Percentiles rank a stretch among this genome's conserved stretches.
These are phyloP conservation scores for Kodamaea anthophila DNA, from an alignment of 1,139 yeast species.

Conservation along the genomic window DNA sequence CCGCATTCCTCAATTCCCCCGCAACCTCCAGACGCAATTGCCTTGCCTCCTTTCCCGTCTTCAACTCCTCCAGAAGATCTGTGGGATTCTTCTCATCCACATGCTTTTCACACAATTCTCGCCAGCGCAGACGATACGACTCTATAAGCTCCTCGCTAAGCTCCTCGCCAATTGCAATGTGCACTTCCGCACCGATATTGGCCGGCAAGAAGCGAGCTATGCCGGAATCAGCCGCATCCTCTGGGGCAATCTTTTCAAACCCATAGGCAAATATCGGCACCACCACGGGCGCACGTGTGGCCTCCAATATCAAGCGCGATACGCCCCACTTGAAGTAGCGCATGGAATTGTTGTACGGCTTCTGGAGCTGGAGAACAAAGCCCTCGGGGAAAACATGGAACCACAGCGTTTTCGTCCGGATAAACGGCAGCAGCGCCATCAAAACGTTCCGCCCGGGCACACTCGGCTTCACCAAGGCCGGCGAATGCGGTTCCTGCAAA, in stretches of 20 bases:
- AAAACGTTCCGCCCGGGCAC: constrained; percentile 19
- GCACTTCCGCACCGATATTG: constrained; percentile 62
- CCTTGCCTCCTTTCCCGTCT: constrained; percentile 57
- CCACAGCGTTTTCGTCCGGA: constrained; percentile 71
- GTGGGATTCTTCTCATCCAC: constrained; percentile 43
- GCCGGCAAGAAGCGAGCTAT: constrained; percentile 56
- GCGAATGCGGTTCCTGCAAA: constrained; percentile 1
- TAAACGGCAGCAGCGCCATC: constrained; percentile 41
- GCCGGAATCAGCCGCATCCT: constrained; percentile 51
- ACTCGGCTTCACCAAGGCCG: constrained; percentile 22
- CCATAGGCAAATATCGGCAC: constrained; percentile 89
- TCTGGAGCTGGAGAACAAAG: constrained; percentile 76
- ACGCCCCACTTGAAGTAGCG: constrained; percentile 96
- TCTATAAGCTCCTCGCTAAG: constrained; percentile 58
- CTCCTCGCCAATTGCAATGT: constrained; percentile 67
- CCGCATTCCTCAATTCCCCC: constrained; percentile 56
- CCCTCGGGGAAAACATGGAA: constrained; percentile 95
- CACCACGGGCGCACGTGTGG: constrained; percentile 77
- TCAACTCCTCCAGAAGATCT: constrained; percentile 59
- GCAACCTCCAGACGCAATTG: constrained; percentile 66
- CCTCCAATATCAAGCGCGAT: constrained; percentile 72
- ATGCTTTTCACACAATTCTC: constrained; percentile 49
- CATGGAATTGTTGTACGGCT: constrained; percentile 79
- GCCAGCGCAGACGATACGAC: constrained; percentile 63
- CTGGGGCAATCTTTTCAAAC: constrained; percentile 84